These are phyloP conservation scores for Allium fistulosum DNA, from an alignment of 106 monocot genomes.

Conservation along the genomic window DNA sequence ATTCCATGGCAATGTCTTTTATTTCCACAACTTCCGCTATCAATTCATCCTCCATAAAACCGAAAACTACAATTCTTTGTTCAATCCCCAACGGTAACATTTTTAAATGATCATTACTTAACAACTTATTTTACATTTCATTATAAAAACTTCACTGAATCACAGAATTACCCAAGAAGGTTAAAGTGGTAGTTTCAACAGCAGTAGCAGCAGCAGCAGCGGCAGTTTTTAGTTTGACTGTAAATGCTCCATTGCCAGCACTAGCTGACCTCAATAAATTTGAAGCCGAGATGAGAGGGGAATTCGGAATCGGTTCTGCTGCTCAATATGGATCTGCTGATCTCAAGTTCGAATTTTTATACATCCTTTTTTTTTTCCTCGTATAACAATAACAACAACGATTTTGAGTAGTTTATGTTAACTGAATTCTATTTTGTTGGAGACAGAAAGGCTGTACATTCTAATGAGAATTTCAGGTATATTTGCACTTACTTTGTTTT, in stretches of 20 bases:
- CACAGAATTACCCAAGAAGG: slow-evolving; percentile 20
- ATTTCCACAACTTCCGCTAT: not conserved
- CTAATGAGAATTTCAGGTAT: slow-evolving; percentile 94
- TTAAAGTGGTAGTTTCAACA: slow-evolving; percentile 41
- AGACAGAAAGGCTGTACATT: slow-evolving; percentile 80
- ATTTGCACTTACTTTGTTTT: not conserved
- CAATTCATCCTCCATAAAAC: no score
- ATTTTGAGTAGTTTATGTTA: no score
- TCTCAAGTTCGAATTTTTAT: slow-evolving; percentile 47
- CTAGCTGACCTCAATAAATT: slow-evolving; percentile 88
- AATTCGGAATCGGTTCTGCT: slow-evolving; percentile 95
- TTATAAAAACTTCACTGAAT: no score
- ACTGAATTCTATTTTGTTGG: not conserved
- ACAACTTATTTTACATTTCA: no score
- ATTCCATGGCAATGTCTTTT: slow-evolving; percentile 1
- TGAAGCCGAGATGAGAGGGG: slow-evolving; percentile 76
- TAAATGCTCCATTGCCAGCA: slow-evolving; percentile 31
- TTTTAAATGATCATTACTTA: no score
- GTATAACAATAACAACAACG: no score
- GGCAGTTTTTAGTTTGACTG: slow-evolving; percentile 23
- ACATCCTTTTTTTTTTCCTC: no score
- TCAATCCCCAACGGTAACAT: not conserved
- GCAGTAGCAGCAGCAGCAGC: slow-evolving; percentile 43
- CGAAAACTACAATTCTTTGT: no score
- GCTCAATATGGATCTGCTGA: slow-evolving; percentile 94